Evolutionary conservation across 352 stramenopile species (phyloP).

Genomic region (Plasmopara halstedii): DNA sequence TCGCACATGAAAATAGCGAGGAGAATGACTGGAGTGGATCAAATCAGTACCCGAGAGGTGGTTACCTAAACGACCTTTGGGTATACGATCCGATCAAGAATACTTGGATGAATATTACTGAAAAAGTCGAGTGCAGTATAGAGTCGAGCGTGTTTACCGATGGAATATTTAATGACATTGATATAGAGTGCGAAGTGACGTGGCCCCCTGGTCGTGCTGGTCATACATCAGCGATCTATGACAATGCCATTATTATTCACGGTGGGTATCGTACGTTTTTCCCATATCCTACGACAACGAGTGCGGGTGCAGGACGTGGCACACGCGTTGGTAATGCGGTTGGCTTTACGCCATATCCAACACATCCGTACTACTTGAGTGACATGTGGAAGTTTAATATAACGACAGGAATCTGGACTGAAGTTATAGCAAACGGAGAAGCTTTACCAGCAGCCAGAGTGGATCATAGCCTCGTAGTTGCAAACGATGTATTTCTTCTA

Average conservation of each 20-base stretch:
- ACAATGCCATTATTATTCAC: conserved; percentile 82
- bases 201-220: conserved; percentile 87
- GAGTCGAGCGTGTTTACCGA: conserved; percentile 30
- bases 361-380: conserved; percentile 89
- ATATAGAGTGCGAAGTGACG: conserved; percentile 66
- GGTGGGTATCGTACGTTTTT: conserved; percentile 94
- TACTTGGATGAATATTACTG: conserved; percentile 62
- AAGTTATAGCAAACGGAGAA: conserved; percentile 32
- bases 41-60: conserved; percentile 76
- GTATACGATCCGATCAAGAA: conserved; percentile 57
- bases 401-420: conserved; percentile 69
- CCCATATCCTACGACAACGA: conserved; percentile 88
- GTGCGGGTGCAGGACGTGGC: conserved; percentile 63
- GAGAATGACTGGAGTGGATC: conserved; percentile 80
- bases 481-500: conserved; percentile 80
- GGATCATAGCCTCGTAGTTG: conserved; percentile 78
- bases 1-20: conserved; percentile 84
- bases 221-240: conserved; percentile 70
- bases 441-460: conserved; percentile 55
- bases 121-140: conserved; percentile 53
- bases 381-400: conserved; percentile 95
- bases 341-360: conserved; percentile 85
- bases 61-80: conserved; percentile 95
- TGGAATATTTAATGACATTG: conserved; percentile 57
- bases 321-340: conserved; percentile 37